phyloP scores from a whole-genome alignment of 306 rosid species.

The Cucumis sativus region Cucumber_9930_V3 NC_026658.2:21412001-21412500 shows the following conservation, averaged over 20 bases:
- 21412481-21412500: background rate
- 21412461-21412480: background rate
- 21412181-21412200: background rate
- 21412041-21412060: slow-evolving; percentile 72
- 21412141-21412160: background rate
- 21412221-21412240: background rate
- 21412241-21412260: background rate
- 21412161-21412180: background rate
- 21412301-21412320: background rate
- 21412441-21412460: background rate
- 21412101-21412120: slow-evolving; percentile 73
- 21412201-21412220: background rate
- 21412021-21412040: slow-evolving; percentile 69
- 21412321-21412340: background rate
- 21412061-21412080: slow-evolving; percentile 88
- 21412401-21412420: background rate
- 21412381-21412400: background rate
- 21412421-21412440: background rate
- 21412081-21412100: slow-evolving; percentile 87
- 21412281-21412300: background rate
- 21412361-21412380: background rate
- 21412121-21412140: slow-evolving; percentile 30
- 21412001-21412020: background rate
- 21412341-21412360: background rate
- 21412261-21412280: background rate